Evolutionary conservation across 2,329 filamentous ascomycete species (phyloP).

Genomic region (Monilinia vaccinii-corymbosi): DNA sequence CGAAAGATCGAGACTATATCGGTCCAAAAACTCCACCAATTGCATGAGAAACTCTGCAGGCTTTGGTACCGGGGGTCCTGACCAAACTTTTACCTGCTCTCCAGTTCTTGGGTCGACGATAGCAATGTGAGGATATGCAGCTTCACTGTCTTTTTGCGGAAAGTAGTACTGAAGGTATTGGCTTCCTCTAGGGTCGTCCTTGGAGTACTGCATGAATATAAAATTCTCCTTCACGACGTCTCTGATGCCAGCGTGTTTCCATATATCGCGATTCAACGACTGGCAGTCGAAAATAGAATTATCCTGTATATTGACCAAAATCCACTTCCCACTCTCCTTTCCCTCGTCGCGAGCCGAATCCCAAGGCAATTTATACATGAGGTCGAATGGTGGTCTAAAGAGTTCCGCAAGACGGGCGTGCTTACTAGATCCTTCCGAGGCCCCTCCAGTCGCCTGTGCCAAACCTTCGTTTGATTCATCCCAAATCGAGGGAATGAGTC

Average conservation of each 20-base stretch:
- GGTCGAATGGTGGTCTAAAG: conserved; percentile 83
- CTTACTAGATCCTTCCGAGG: conserved; percentile 58
- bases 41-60: conserved; percentile 80
- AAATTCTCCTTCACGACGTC: conserved; percentile 87
- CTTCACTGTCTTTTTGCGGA: conserved; percentile 63
- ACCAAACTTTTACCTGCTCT: conserved; percentile 96
- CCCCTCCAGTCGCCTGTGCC: conserved; percentile 53
- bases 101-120: conserved; percentile 94
- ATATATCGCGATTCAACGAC: conserved; percentile 85
- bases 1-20: conserved; percentile 80
- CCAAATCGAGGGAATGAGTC: conserved; percentile 39
- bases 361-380: conserved; percentile 75
- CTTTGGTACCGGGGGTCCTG: conserved; percentile 68
- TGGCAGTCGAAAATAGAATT: conserved; percentile 91
- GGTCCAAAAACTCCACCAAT: conserved; percentile 90
- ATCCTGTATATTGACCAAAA: conserved; percentile 92
- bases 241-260: conserved; percentile 76
- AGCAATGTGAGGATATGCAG: conserved; percentile 90
- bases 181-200: conserved; percentile 67
- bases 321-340: conserved; percentile 85
- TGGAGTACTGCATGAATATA: conserved; percentile 89
- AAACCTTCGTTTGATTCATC: conserved; percentile 38
- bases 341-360: conserved; percentile 77
- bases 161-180: conserved; percentile 93
- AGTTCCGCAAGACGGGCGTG: conserved; percentile 77